Evolutionary conservation across 768 basidiomycete species (phyloP).

Genomic region (Serendipita sp.): DNA sequence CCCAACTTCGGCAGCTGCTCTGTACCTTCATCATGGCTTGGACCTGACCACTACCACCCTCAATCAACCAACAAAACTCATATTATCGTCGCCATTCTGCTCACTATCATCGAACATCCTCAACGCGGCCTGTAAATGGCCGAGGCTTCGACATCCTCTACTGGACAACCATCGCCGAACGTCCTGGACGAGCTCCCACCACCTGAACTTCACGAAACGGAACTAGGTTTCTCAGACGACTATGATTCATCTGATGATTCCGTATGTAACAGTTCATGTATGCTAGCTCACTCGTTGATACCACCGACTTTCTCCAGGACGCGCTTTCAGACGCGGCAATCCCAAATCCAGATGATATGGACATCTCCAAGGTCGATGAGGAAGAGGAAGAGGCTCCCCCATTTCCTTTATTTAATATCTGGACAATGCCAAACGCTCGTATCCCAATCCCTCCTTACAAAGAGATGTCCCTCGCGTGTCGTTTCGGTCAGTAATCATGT

Average conservation of each 20-base stretch:
- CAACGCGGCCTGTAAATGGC: not conserved
- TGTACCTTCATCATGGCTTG: not conserved
- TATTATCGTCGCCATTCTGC: too few relatives aligned
- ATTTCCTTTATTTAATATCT: not conserved
- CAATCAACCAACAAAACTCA: too few relatives aligned
- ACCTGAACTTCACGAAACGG: not conserved
- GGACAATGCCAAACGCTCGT: not conserved
- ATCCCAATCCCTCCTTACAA: not conserved
- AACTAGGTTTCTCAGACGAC: not conserved
- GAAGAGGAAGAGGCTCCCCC: not conserved
- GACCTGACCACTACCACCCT: not conserved
- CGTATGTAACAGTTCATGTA: not conserved
- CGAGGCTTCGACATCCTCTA: not conserved
- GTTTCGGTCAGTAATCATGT: not conserved
- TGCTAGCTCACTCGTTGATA: not conserved
- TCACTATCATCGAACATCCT: not conserved
- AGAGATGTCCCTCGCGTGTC: constrained; percentile 4
- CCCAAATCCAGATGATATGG: not conserved
- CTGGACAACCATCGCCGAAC: too few relatives aligned
- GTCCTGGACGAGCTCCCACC: not conserved
- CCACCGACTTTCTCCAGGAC: constrained; percentile 1
- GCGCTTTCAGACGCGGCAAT: not conserved
- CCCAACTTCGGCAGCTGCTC: too few relatives aligned
- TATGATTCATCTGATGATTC: not conserved
- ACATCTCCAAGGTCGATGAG: not conserved